Percentiles rank a stretch among this genome's conserved stretches.
Conservation (phyloP, 2,329 filamentous ascomycete genomes). For the Penicillium sp. region DNA sequence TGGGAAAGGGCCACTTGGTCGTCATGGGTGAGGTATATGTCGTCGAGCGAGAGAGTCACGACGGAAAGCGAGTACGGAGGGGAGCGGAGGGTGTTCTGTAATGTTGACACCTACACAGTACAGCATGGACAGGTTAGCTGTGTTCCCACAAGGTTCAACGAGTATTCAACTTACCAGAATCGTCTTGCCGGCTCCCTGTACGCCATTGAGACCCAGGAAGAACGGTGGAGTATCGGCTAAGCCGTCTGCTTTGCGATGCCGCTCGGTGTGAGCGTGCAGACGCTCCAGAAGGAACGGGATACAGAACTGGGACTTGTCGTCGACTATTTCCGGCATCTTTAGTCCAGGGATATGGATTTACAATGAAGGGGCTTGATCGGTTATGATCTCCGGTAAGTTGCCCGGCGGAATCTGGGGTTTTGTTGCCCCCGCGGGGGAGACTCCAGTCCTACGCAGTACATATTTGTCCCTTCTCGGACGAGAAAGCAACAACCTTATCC, state of each 20-base stretch:
- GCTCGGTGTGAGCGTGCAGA: constrained; percentile 49
- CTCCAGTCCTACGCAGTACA: not conserved
- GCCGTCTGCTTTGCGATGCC: constrained; percentile 34
- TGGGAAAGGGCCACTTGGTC: constrained; percentile 62
- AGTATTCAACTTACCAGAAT: constrained; percentile 59
- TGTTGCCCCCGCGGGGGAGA: constrained; percentile 12
- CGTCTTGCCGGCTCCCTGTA: constrained; percentile 90
- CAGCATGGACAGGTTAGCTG: not conserved
- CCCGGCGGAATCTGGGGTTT: constrained; percentile 21
- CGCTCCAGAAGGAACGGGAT: constrained; percentile 68
- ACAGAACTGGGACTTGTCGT: constrained; percentile 74
- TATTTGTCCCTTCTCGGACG: constrained; percentile 7
- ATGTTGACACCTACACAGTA: constrained; percentile 50
- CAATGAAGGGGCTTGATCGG: constrained; percentile 9
- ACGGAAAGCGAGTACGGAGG: constrained; percentile 57
- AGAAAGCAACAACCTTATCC: not conserved
- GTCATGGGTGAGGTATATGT: constrained; percentile 74
- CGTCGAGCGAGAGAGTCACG: constrained; percentile 76
- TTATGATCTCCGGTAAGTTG: constrained; percentile 11
- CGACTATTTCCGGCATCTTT: constrained; percentile 53
- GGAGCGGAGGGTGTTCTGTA: constrained; percentile 57
- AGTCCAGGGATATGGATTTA: constrained; percentile 4
- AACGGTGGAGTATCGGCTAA: constrained; percentile 54
- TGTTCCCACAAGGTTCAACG: constrained; percentile 6
- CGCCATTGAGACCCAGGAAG: constrained; percentile 81